These are phyloP conservation scores for Lactarius sanguifluus DNA, from an alignment of 768 basidiomycete genomes.

Conservation along the genomic window DNA sequence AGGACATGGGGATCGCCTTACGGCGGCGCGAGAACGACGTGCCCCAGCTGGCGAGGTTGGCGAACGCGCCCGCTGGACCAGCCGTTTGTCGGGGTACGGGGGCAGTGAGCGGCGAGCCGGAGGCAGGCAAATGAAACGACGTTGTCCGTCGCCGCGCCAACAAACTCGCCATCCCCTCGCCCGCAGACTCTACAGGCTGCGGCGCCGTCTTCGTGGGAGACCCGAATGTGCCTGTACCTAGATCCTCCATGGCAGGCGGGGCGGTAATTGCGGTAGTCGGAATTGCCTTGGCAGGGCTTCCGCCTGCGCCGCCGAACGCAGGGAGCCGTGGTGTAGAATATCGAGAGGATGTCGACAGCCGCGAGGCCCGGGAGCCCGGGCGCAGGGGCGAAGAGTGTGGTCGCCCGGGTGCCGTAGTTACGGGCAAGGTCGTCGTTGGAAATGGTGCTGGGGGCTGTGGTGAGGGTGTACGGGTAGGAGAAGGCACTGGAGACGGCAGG, in stretches of 20 bases:
- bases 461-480: conserved; percentile 36
- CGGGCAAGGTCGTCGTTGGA: conserved; percentile 5
- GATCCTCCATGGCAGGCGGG: conserved; percentile 33
- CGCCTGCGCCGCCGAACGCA: conserved; percentile 55
- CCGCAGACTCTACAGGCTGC: conserved; percentile 60
- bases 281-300: conserved; percentile 64
- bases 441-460: conserved; percentile 27
- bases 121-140: conserved; percentile 54
- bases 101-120: conserved; percentile 34
- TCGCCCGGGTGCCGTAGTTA: conserved; percentile 12
- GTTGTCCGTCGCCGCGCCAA: conserved; percentile 52
- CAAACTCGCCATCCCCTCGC: conserved; percentile 56
- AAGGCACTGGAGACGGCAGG: conserved; percentile 9
- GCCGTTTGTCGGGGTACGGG: conserved; percentile 34
- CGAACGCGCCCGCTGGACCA: conserved; percentile 29
- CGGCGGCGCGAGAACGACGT: conserved; percentile 26
- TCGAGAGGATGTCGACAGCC: conserved; percentile 64
- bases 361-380: conserved; percentile 71
- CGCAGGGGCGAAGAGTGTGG: conserved; percentile 48
- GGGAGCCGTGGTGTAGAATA: conserved; percentile 67
- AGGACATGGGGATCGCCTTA: conserved; percentile 4
- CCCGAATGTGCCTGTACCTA: conserved; percentile 1
- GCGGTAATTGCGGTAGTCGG: conserved; percentile 48
- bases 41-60: conserved; percentile 36
- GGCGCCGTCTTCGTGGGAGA: conserved; percentile 36